Evolutionary conservation across 805 yeast genomes (phyloP).

Genomic region (Cyberlindnera subsufficiens): DNA sequence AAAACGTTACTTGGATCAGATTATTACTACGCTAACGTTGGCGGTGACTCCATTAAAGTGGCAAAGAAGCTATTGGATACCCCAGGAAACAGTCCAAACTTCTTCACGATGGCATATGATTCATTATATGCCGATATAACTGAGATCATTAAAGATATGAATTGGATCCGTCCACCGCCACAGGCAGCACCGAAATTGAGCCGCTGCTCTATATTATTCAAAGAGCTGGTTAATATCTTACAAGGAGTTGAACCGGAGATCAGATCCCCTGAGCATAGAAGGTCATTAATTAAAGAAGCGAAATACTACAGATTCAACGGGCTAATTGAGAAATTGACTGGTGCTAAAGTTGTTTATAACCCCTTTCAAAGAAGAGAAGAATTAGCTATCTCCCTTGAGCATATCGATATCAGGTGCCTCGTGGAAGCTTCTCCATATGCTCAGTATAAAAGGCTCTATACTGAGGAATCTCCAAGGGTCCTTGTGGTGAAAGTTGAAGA

Average conservation of each 20-base stretch:
- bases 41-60: constrained; percentile 53
- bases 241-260: constrained; percentile 49
- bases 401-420: constrained; percentile 10
- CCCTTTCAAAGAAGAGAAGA: constrained; percentile 50
- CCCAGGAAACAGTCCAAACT: constrained; percentile 75
- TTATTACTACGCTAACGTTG: constrained; percentile 47
- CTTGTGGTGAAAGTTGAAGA: neutral
- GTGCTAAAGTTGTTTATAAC: constrained; percentile 42
- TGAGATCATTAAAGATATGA: constrained; percentile 29
- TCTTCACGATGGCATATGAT: constrained; percentile 57
- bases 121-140: constrained; percentile 47
- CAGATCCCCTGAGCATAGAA: constrained; percentile 48
- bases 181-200: constrained; percentile 48
- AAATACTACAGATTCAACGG: constrained; percentile 70
- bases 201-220: constrained; percentile 13
- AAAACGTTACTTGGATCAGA: constrained; percentile 46
- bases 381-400: constrained; percentile 32
- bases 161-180: constrained; percentile 74
- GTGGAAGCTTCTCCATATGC: constrained; percentile 3
- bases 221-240: constrained; percentile 41
- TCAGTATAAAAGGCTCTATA: constrained; percentile 40
- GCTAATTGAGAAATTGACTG: constrained; percentile 65
- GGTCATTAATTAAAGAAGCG: constrained; percentile 59
- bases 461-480: constrained; percentile 33
- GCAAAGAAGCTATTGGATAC: constrained; percentile 46